Conservation (phyloP, 2,329 filamentous ascomycete species). For the Penicillium sp. region DNA sequence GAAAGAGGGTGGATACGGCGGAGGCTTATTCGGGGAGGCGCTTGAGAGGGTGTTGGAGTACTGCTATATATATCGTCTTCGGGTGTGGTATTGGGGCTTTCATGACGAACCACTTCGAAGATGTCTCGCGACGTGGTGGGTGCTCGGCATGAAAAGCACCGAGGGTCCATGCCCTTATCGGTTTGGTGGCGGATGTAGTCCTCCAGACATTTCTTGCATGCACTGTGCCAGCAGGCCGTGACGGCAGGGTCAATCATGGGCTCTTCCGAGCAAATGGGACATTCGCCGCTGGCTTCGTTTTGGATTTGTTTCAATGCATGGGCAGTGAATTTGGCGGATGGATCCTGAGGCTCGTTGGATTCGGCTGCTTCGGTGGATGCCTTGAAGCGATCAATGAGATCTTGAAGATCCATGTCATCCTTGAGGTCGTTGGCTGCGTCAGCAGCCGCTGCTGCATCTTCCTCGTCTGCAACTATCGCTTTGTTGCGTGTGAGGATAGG, state of each 20-base stretch:
- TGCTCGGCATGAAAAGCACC: too few relatives aligned
- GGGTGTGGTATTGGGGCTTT: too few relatives aligned
- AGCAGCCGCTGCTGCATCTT: conserved; percentile 66
- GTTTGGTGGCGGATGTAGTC: conserved; percentile 80
- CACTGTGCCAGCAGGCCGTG: conserved; percentile 94
- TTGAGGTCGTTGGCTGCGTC: conserved; percentile 72
- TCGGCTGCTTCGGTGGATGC: too few relatives aligned
- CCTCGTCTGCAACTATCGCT: conserved; percentile 75
- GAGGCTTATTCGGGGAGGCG: conserved; percentile 49
- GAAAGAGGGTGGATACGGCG: conserved; percentile 58
- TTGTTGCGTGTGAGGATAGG: conserved; percentile 80
- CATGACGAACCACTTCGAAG: conserved; percentile 82
- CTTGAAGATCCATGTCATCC: conserved; percentile 91
- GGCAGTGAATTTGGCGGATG: conserved; percentile 73
- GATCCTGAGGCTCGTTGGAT: too few relatives aligned
- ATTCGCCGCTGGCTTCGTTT: conserved; percentile 78
- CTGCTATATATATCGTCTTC: conserved; percentile 34
- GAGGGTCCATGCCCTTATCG: too few relatives aligned
- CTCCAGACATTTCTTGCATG: conserved; percentile 86
- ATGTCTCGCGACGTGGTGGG: too few relatives aligned
- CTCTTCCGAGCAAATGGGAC: conserved; percentile 88
- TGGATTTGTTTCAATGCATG: conserved; percentile 86
- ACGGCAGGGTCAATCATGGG: conserved; percentile 92
- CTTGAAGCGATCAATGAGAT: conserved; percentile 76
- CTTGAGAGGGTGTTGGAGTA: conserved; percentile 32